Evolutionary conservation across 75 land plant species (phyloP), one percentile per base, ranked within the genome.

Genomic region (Gnetum montanum): DNA sequence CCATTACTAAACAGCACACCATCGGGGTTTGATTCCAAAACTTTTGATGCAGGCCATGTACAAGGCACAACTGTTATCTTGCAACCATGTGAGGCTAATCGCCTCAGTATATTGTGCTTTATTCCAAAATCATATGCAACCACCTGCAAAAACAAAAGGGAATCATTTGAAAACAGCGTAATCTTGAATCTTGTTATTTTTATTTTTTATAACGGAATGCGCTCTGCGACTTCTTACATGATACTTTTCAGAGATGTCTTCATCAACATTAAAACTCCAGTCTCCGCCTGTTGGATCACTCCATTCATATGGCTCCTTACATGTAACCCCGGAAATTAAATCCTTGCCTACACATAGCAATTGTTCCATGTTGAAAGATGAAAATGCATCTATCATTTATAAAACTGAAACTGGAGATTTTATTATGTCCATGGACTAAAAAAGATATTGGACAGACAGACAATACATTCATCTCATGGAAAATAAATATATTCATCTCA

Each of bases 71-170:
- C 97, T 16, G 90, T 92, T 19, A 92, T 85, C 70, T 79, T 81
- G 58, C 97, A 92, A 18, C 97, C 97, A 69, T 77, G 73, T 1
- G 97, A 88, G 28, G 90, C 76, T 51, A 92, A 74, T 10, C 94
- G 77, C 73, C 89, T 76, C 23, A 92, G 54, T 26, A 92, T 92
- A 35, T 88, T 88, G 46, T 82, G 83, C 69, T 92, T 92, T 59
- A 88, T 76, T 6, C 97, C 97, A 72, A 92, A 88, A 60, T 92
- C 97, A 74, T 92, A 92, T 55, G 95, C 97, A 54, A 92, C 79
- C 69, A 88, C 97, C 90, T 92, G 63, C 49, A 57, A 45, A 28
- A 12, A 55, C 15, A 35, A 31, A 49, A n/a, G 52, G 53, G 13
- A 31, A n/a, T n/a, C n/a, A n/a, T n/a, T 0, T 29, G 15, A 18